Conservation (phyloP, 2,329 filamentous ascomycete genomes). For the Cadophora sp. region DNA sequence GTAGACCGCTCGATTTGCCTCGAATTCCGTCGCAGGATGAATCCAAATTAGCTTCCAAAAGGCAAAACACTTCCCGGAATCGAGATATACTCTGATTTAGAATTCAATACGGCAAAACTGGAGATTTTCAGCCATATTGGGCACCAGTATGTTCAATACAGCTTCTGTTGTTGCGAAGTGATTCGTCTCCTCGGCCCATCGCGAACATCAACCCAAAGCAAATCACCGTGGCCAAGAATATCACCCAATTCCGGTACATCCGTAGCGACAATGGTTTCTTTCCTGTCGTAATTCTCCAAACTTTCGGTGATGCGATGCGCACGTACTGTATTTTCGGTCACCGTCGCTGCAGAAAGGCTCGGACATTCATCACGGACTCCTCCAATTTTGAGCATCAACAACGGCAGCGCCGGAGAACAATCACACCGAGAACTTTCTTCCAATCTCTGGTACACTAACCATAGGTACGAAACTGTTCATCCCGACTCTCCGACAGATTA, state of each 20-base stretch:
- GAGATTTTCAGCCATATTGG: no score
- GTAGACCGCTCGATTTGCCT: no score
- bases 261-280: neutral
- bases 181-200: neutral
- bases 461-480: neutral
- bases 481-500: neutral
- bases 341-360: neutral
- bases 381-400: neutral
- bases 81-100: no score
- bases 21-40: no score
- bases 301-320: neutral
- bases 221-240: neutral
- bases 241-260: neutral
- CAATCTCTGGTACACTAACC: neutral
- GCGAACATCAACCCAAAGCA: neutral
- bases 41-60: no score
- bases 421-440: neutral
- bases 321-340: neutral
- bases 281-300: neutral
- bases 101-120: no score
- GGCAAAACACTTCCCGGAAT: no score
- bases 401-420: neutral
- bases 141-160: no score
- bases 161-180: no score
- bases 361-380: conserved; percentile 14